Evolutionary conservation across 176 grass and related monocot species (phyloP).

Genomic region (Ensete ventricosum): DNA sequence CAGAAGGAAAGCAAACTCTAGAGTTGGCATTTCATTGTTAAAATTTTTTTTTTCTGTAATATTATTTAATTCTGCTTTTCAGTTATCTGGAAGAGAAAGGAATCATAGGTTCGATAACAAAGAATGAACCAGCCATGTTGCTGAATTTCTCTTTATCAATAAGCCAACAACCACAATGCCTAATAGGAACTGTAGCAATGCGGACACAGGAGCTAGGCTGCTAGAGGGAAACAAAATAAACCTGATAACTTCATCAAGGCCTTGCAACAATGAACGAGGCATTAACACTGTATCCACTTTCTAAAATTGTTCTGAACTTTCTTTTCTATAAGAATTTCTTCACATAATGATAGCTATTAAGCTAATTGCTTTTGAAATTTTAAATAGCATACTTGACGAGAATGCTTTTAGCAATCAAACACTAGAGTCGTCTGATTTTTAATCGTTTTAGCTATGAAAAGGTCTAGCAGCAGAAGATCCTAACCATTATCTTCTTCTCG

Average conservation of each 20-base stretch:
- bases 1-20: not conserved
- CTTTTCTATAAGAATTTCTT: not conserved
- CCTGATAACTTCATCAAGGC: not conserved
- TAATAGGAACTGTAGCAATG: not conserved
- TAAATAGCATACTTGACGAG: not conserved
- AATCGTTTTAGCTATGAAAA: not conserved
- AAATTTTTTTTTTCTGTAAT: not conserved
- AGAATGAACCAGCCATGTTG: not conserved
- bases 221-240: not conserved
- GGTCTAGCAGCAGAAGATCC: not conserved
- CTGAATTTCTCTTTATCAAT: not conserved
- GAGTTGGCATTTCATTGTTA: not conserved
- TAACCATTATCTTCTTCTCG: slow-evolving; percentile 64
- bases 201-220: not conserved
- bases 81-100: not conserved
- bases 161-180: not conserved
- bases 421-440: not conserved
- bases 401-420: not conserved
- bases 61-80: not conserved
- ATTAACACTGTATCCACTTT: not conserved
- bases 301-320: not conserved
- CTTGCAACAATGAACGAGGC: not conserved
- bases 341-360: not conserved
- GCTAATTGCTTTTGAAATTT: not conserved
- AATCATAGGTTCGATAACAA: not conserved